Evolutionary conservation across 805 yeast species (phyloP), one percentile per base, ranked within the genome.

Genomic region (Candida namnaoensis): DNA sequence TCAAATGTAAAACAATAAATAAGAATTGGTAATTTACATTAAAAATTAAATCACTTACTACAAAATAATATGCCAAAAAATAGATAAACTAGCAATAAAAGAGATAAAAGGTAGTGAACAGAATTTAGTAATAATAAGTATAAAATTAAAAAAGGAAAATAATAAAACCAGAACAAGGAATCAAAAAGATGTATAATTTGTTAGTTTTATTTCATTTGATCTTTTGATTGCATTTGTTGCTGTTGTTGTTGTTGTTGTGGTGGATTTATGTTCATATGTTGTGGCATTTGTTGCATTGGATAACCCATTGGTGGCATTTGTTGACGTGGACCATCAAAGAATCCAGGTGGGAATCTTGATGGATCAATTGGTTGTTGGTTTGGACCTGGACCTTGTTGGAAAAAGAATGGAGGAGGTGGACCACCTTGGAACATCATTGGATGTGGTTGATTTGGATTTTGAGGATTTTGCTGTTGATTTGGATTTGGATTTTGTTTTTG

Each of bases 261-360:
- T 7, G 15, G 24, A 5, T 34, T 27, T 10, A 13, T 14, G 7
- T 25, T 30, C 27, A 45, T 14, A 6, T 30, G 33, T 11, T 7
- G 33, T 8, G 33, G 33, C 2, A 30, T 5, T 30, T 30, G 33
- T 46, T 41, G 39, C 32, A 13, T 44, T 26, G 45, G 47, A 34
- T 43, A 43, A 15, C 50, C 50, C 33, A 30, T 30, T 11, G 46
- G 44, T 32, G 50, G 54, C 25, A 30, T 30, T 11, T 44, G 44
- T 32, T 49, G 54, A 25, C 50, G 54, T 23, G 55, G 56, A 25
- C 42, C 50, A 36, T 42, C 46, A 41, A 49, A 51, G 40, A 49
- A 51, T 1, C 54, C 52, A 1, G 55, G 57, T 38, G 57, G 56
- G 14, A 50, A 48, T 15, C 28, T 37, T 37, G 25, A 27, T 7